Percentiles rank a stretch among this genome's conserved stretches.
Evolutionary conservation across 306 rosid species (phyloP).

Genomic region (Prunus mume): DNA sequence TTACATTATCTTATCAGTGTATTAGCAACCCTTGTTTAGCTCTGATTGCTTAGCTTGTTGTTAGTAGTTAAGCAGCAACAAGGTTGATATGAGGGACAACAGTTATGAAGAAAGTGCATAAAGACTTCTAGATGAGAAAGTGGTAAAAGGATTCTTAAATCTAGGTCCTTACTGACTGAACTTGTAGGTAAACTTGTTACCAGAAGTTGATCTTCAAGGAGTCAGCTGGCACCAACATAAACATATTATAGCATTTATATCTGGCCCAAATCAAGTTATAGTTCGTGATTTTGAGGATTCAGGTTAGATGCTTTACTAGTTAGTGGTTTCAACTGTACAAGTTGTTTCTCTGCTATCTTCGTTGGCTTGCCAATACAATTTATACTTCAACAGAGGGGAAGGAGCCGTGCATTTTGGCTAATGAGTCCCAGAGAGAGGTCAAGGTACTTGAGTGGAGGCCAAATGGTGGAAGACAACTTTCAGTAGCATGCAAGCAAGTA

Average conservation of each 20-base stretch:
- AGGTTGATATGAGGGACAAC: background rate
- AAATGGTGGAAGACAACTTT: constrained; percentile 70
- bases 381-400: constrained; percentile 64
- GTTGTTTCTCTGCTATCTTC: background rate
- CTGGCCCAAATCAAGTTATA: constrained; percentile 62
- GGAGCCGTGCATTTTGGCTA: constrained; percentile 68
- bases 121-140: background rate
- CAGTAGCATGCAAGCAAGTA: constrained; percentile 90
- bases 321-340: background rate
- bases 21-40: background rate
- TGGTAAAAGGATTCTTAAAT: background rate
- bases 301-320: constrained; percentile 36
- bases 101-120: background rate
- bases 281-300: constrained; percentile 75
- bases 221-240: constrained; percentile 92
- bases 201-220: constrained; percentile 78
- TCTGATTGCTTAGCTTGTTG: background rate
- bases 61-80: background rate
- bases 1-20: background rate
- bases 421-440: constrained; percentile 70
- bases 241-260: constrained; percentile 75
- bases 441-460: constrained; percentile 93
- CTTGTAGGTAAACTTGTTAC: constrained; percentile 71
- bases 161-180: background rate
- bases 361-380: constrained; percentile 12